Percentiles rank a stretch among this genome's conserved stretches.
Conservation (phyloP, 2,329 filamentous ascomycete genomes). For the Trichoderma arundinaceum region DNA sequence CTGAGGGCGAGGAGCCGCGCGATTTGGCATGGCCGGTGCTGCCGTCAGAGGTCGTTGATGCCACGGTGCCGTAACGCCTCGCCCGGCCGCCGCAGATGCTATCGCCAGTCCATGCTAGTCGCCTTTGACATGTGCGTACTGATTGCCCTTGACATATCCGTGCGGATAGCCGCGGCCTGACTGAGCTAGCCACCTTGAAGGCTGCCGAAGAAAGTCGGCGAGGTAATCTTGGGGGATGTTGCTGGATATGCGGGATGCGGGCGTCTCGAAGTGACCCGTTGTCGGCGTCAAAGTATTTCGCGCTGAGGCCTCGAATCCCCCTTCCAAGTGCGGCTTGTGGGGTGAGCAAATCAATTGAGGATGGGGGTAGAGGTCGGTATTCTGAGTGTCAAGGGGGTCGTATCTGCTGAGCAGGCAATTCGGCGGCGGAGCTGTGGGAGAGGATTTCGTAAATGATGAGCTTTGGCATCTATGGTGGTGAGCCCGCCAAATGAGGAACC, state of each 20-base stretch:
- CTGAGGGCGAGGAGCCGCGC: slow-evolving; percentile 35
- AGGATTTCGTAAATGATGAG: background rate
- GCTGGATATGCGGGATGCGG: background rate
- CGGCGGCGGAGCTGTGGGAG: background rate
- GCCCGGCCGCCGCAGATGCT: slow-evolving; percentile 46
- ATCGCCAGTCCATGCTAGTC: slow-evolving; percentile 50
- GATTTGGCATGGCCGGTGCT: slow-evolving; percentile 36
- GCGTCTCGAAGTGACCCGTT: background rate
- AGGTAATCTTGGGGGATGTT: background rate
- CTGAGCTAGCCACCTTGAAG: slow-evolving; percentile 46
- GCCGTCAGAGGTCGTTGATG: slow-evolving; percentile 31
- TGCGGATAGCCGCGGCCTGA: slow-evolving; percentile 52
- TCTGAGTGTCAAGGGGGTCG: too few species aligned
- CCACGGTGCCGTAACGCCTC: slow-evolving; percentile 44
- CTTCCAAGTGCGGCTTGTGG: background rate
- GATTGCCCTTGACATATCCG: slow-evolving; percentile 47
- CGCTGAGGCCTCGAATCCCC: background rate
- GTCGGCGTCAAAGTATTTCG: background rate
- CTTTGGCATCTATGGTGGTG: background rate
- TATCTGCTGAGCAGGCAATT: too few species aligned
- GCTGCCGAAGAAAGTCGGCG: slow-evolving; percentile 30
- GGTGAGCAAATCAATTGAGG: background rate
- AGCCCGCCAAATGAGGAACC: too few species aligned
- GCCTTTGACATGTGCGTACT: slow-evolving; percentile 47
- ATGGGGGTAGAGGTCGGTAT: background rate